Base-by-base conservation (phyloP, 305 asterid species). In the Fraxinus paxiana region DNA sequence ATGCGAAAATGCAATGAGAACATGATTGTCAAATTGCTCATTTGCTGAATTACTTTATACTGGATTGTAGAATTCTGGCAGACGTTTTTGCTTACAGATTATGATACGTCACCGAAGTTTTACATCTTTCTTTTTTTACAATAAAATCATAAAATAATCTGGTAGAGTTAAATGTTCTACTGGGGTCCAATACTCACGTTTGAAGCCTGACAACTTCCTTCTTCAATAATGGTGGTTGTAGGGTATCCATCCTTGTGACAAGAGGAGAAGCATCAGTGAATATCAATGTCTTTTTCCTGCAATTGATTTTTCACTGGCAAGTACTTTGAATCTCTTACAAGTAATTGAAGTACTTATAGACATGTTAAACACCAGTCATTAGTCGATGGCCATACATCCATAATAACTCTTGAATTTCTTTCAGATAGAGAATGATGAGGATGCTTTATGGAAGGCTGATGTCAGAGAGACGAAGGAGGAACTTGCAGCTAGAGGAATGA, bases 241-340 rank as follows among this genome's bases (percentile, higher is more conserved):
- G 98, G 98, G 98, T 83, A 93, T 94, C 86, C 97, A 91, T 92
- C 98, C 98, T 80, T 94, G 98, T 82, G 98, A 94, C 85, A 87
- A 86, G 91, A 88, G 98, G 85, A 92, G 97, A 89, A 94, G 92
- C 84, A 74, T 92, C 82, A 87, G 92, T n/a, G 97, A 92, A 84
- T 94, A 94, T 88, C 85, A 91, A 82, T 76, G 83, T 86, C 93
- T 92, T 79, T 92, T 92, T 81, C 98, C 98, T 63, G 97, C 97
- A 69, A 85, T 94, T 70, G 97, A 94, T 82, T 92, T 94, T 85
- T 91, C 97, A 20, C 84, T 90, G 94, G 97, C 88, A 85, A 83
- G 90, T 80, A 35, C 7, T 75, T 46, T 56, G 35, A 69, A 80
- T 73, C 67, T 84, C 63, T 31, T 30, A 31, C 69, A 24, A 54